phyloP scores from a whole-genome alignment of 352 stramenopile species.

The Pythium coloratum region DNA sequence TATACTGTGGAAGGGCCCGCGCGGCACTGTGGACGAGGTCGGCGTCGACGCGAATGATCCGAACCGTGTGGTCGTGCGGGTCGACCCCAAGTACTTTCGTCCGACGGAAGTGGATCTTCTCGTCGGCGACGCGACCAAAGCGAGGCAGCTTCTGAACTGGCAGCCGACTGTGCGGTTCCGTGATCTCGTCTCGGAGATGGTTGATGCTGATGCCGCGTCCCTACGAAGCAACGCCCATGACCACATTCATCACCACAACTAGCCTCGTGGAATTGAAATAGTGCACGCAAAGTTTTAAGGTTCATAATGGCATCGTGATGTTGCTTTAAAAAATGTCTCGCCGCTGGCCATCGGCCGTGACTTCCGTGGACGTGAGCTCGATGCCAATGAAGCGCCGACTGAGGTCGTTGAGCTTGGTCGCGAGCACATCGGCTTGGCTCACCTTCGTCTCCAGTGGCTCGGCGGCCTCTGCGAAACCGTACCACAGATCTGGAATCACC shows the following conservation, averaged over 20 bases:
- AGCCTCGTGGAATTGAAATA: not conserved
- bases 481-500: constrained; percentile 62
- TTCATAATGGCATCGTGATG: not conserved
- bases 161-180: constrained; percentile 90
- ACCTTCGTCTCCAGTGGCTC: constrained; percentile 31
- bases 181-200: constrained; percentile 96
- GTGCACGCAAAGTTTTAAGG: not conserved
- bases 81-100: constrained; percentile 98
- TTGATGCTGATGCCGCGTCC: constrained; percentile 39
- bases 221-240: constrained; percentile 19
- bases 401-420: constrained; percentile 58
- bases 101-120: constrained; percentile 98
- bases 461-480: constrained; percentile 46
- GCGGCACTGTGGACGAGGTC: constrained; percentile 91
- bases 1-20: constrained; percentile 91
- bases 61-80: constrained; percentile 90
- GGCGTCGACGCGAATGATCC: constrained; percentile 90
- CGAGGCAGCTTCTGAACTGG: constrained; percentile 91
- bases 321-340: constrained; percentile 63
- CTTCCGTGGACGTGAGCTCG: constrained; percentile 37
- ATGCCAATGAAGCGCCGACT: constrained; percentile 62
- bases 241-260: constrained; percentile 28
- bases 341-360: constrained; percentile 36
- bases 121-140: constrained; percentile 95
- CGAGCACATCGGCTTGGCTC: constrained; percentile 38